Conservation (phyloP, 352 stramenopile genomes). For the Pythium oligandrum region DNA sequence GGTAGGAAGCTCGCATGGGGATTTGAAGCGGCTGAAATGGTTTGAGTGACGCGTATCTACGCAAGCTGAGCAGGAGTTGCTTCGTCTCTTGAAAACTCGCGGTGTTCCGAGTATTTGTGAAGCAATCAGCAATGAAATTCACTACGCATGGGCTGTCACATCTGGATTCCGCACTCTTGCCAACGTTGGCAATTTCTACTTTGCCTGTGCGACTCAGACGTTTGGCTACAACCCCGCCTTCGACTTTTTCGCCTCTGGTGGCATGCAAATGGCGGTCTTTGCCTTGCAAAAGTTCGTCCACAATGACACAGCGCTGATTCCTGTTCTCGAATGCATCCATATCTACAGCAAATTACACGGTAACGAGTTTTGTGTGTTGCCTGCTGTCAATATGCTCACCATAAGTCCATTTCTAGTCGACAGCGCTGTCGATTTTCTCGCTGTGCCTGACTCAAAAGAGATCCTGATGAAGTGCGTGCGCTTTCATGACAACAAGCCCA, state of each 20-base stretch:
- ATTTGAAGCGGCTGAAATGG: neutral
- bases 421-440: slow-evolving; percentile 62
- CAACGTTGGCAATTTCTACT: slow-evolving; percentile 73
- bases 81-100: slow-evolving; percentile 53
- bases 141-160: slow-evolving; percentile 66
- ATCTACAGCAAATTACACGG: slow-evolving; percentile 73
- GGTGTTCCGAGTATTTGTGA: slow-evolving; percentile 64
- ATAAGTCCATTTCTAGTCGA: slow-evolving; percentile 28
- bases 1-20: slow-evolving; percentile 1
- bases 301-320: slow-evolving; percentile 57
- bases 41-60: neutral
- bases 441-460: slow-evolving; percentile 39
- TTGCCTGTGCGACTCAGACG: slow-evolving; percentile 52
- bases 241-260: slow-evolving; percentile 60
- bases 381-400: too few relatives aligned
- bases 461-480: slow-evolving; percentile 70
- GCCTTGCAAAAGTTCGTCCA: slow-evolving; percentile 71
- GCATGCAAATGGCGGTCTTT: slow-evolving; percentile 67
- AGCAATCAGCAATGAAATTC: slow-evolving; percentile 71
- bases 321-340: slow-evolving; percentile 57
- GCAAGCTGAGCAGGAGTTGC: slow-evolving; percentile 57
- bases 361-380: slow-evolving; percentile 6
- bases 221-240: slow-evolving; percentile 66
- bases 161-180: slow-evolving; percentile 67
- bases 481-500: slow-evolving; percentile 76